Conservation (phyloP, 2,329 filamentous ascomycete genomes). For the Colletotrichum brevisporum region DNA sequence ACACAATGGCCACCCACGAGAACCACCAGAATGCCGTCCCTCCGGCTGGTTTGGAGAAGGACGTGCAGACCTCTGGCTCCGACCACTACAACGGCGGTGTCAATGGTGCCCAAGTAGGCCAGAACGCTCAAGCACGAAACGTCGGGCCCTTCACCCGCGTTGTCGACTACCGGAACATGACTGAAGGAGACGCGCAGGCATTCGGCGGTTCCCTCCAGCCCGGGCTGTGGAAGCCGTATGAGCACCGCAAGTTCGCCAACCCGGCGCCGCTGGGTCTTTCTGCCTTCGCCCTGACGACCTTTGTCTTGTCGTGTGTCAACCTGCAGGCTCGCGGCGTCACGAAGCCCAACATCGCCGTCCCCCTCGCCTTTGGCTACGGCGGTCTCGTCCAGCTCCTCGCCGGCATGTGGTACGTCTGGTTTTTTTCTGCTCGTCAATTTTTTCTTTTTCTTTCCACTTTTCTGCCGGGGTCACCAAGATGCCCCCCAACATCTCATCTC, state of each 20-base stretch:
- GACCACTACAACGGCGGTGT: conserved; percentile 34
- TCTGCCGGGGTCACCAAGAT: conserved; percentile 18
- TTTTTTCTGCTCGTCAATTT: not conserved
- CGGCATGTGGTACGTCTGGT: conserved; percentile 82
- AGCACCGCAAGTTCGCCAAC: conserved; percentile 82
- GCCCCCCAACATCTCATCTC: conserved; percentile 38
- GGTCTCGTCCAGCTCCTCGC: conserved; percentile 84
- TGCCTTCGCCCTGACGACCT: conserved; percentile 87
- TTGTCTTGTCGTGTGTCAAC: conserved; percentile 83
- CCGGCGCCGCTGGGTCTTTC: conserved; percentile 82
- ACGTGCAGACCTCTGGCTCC: conserved; percentile 36
- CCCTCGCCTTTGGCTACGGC: conserved; percentile 81
- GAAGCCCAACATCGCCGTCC: conserved; percentile 76
- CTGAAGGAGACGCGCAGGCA: conserved; percentile 54
- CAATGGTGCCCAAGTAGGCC: conserved; percentile 30
- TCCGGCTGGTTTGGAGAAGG: conserved; percentile 37
- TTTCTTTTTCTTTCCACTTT: not conserved
- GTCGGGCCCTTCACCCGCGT: conserved; percentile 36
- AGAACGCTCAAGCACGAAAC: conserved; percentile 28
- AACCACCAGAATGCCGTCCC: conserved; percentile 25
- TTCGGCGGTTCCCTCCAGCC: conserved; percentile 83
- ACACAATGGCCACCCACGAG: conserved; percentile 39
- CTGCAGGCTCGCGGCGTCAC: conserved; percentile 73
- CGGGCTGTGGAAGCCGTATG: conserved; percentile 73
- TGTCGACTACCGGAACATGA: conserved; percentile 39